Base-by-base conservation (phyloP, 768 basidiomycete species). In the Amanita muscaria region DNA sequence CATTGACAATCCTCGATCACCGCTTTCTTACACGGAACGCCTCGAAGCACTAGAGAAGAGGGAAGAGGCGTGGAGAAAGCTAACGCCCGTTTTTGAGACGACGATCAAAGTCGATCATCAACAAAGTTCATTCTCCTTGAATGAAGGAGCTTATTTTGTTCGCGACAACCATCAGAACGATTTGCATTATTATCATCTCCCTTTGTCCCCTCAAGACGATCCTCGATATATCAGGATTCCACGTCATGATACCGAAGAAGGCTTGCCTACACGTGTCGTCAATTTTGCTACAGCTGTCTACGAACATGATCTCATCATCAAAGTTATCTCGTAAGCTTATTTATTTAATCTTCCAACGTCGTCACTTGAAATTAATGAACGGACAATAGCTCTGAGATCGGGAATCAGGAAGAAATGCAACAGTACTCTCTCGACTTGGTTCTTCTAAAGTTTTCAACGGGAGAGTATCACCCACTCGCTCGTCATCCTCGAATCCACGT, bases 281-380 rank as follows among this genome's bases (percentile, higher is more conserved):
- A 70, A 74, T 50, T 62, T 74, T 50, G 70, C 67, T 4, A 49
- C 72, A 14, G 62, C 63, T 21, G 49, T 70, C 2, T 59, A 66
- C 19, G 70, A 72, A 48, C 70, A 74, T 42, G 69, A 74, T 51
- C 53, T 74, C 24, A 57, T 72, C 22, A 68, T 59, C 3, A 48
- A 70, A 30, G 53, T 72, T 33, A 67, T 67, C 12, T 61, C 59
- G 70, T 68, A 49, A n/a, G 65, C 62, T n/a, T 4, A 25, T n/a
- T n/a, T n/a, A n/a, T 33, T 16, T 32, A 38, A 24, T 50, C 22
- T 23, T 23, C 9, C 14, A 8, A 0, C n/a, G 1, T 2, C 12
- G 21, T 4, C 11, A n/a, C 18, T 14, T n/a, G 15, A 21, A 5
- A 32, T 4, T 36, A 9, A 37, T 22, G 25, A 7, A 7, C 25